Percentiles rank a stretch among this genome's conserved stretches.
Evolutionary conservation across 2,329 filamentous ascomycete species (phyloP).

Genomic region (Fusarium udum): DNA sequence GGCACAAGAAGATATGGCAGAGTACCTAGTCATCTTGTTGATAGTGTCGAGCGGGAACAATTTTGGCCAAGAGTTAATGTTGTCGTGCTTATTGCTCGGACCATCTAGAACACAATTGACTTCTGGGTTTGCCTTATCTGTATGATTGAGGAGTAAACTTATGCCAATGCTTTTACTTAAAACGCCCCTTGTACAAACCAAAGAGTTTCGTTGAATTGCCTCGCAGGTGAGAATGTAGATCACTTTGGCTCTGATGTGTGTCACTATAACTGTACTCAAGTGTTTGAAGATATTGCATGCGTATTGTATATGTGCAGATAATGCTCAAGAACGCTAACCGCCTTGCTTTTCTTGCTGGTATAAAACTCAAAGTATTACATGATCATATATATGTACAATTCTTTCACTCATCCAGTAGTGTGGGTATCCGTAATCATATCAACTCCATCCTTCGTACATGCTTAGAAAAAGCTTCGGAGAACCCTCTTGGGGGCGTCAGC

Average conservation of each 20-base stretch:
- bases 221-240: background rate
- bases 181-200: background rate
- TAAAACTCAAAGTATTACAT: constrained; percentile 29
- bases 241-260: background rate
- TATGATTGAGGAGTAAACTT: background rate
- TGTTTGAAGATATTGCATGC: constrained; percentile 3
- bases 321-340: constrained; percentile 29
- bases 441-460: constrained; percentile 7
- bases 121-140: background rate
- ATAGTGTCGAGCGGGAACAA: background rate
- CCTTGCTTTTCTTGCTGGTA: constrained; percentile 28
- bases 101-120: background rate
- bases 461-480: constrained; percentile 37
- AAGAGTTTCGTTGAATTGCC: background rate
- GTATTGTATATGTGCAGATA: constrained; percentile 30
- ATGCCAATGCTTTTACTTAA: background rate
- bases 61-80: background rate
- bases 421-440: constrained; percentile 37
- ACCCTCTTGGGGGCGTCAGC: constrained; percentile 52
- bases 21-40: background rate
- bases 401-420: constrained; percentile 20
- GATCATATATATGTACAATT: constrained; percentile 25
- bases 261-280: background rate
- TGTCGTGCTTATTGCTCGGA: background rate
- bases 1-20: background rate